Base-by-base conservation (phyloP, 345 rosid genomes). In the Gossypium mustelinum region DNA sequence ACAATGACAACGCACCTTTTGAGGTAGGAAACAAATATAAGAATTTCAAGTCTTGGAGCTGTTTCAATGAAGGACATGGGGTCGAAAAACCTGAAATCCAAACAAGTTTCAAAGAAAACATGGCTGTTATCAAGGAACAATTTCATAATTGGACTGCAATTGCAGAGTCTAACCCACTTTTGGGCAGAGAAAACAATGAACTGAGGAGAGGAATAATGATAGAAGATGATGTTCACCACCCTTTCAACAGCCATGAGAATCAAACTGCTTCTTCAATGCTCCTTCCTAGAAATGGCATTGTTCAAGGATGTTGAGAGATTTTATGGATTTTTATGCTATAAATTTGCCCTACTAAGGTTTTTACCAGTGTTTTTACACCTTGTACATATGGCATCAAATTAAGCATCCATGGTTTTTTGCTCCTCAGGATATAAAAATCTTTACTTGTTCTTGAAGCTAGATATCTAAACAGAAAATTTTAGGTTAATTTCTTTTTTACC, bases 171-270 rank as follows among this genome's bases (percentile, higher is more conserved):
- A 79, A 79, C 52, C 86, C 86, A 24, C 82, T 89, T 60, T 16
- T 89, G 77, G 82, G 14, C 3, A 66, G 56, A 11, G 70, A 60
- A 24, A 76, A 47, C 52, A 85, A 79, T 51, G 81, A 79, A 69
- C n/a, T 18, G 13, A 41, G 34, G 12, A 55, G 11, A 20, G 75
- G 63, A 54, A 20, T 24, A 9, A 48, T 69, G 25, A 43, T 55
- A 3, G 88, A 81, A 43, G 86, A 85, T 2, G 51, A 47, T 47
- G 51, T 10, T 45, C 80, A 78, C 77, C 91, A 89, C 52, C 89
- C 93, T 12, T 89, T 87, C 75, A 75, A 45, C 68, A 27, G n/a
- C 20, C 22, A 39, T 24, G 87, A 82, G 64, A 80, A 76, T n/a
- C 83, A 78, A 68, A 65, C 76, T 24, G 52, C 71, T 6, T 71